Conservation (phyloP, 106 monocot species). For the Dendrobium nobile region DNA sequence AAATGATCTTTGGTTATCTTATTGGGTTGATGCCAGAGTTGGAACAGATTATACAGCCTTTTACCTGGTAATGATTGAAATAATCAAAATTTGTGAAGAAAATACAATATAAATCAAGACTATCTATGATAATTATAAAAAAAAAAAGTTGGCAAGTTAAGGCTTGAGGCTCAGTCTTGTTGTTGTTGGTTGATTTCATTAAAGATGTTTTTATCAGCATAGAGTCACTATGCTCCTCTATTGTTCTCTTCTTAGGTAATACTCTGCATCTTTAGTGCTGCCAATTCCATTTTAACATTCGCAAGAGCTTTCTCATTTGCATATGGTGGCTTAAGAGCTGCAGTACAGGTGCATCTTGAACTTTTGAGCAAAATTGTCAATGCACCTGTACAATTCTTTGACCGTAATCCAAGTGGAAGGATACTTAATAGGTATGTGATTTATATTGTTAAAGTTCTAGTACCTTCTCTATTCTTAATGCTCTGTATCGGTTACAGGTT, state of each 20-base stretch:
- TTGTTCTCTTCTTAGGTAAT: conserved; percentile 43
- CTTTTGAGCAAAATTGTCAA: conserved; percentile 74
- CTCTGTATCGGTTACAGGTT: conserved; percentile 34
- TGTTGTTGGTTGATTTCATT: not conserved
- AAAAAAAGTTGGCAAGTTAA: not conserved
- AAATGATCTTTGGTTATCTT: conserved; percentile 94
- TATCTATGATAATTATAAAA: not conserved
- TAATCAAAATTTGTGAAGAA: not conserved
- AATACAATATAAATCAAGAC: not conserved
- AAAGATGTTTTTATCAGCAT: not conserved
- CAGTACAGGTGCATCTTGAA: conserved; percentile 59
- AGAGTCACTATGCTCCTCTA: not conserved
- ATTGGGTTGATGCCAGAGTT: conserved; percentile 80
- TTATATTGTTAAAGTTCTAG: not conserved
- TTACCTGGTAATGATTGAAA: conserved; percentile 69
- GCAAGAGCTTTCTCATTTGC: conserved; percentile 88
- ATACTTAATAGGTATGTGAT: conserved; percentile 83
- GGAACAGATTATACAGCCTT: conserved; percentile 40
- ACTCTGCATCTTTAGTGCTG: conserved; percentile 52
- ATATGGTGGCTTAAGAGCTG: conserved; percentile 82
- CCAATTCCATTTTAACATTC: conserved; percentile 85
- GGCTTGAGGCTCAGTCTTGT: too few relatives aligned
- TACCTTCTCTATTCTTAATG: not conserved
- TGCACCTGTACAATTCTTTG: conserved; percentile 84
- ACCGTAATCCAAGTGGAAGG: conserved; percentile 78